Conservation (phyloP, 164 flowering plant genomes). For the Stephania cephalantha region DNA sequence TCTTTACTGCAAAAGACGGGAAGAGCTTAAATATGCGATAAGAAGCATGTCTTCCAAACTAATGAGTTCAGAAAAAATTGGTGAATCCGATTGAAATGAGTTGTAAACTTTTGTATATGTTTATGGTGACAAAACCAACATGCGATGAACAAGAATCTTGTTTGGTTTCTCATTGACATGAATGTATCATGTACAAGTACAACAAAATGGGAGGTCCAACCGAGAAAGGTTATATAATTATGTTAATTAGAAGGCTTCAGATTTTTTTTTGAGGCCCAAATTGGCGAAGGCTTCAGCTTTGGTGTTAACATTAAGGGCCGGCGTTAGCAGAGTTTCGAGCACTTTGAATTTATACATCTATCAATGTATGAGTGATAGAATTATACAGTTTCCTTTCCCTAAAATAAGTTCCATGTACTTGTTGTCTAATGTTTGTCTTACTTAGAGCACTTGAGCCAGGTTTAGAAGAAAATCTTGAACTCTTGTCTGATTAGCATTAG, state of each 20-base stretch:
- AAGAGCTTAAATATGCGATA: not conserved
- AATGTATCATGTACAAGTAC: not conserved
- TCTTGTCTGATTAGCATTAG: too few species aligned
- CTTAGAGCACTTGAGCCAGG: too few species aligned
- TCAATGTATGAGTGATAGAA: too few species aligned
- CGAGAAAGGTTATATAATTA: not conserved
- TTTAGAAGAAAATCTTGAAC: too few species aligned
- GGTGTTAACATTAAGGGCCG: not conserved
- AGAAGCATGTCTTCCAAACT: not conserved
- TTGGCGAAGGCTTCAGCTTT: too few species aligned
- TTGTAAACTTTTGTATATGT: not conserved
- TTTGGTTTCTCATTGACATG: too few species aligned
- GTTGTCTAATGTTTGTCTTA: too few species aligned
- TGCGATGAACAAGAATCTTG: not conserved
- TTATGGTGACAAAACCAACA: not conserved
- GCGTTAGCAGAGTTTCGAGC: not conserved
- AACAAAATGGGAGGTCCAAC: not conserved
- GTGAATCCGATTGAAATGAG: not conserved
- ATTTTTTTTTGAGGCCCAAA: too few species aligned
- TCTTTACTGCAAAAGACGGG: too few species aligned
- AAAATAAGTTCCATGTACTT: too few species aligned
- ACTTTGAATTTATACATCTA: not conserved
- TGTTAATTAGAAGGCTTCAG: too few species aligned
- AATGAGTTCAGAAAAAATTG: not conserved
- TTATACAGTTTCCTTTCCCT: too few species aligned